phyloP scores from a whole-genome alignment of 139 green algal species.

The Asterochloris erici region DNA sequence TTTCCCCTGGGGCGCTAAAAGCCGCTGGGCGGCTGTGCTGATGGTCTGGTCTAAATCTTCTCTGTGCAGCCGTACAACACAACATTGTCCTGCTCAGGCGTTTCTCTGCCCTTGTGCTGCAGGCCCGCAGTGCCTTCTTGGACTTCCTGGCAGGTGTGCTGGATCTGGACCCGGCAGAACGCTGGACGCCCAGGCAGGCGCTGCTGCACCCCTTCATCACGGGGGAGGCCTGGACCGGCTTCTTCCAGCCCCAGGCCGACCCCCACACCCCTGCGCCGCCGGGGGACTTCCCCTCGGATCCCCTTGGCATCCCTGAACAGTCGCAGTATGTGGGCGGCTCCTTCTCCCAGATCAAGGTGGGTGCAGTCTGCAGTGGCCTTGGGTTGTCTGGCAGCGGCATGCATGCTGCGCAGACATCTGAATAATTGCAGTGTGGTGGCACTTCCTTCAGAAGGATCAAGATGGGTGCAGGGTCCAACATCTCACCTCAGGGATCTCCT shows the following conservation, averaged over 20 bases:
- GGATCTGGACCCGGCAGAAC: constrained; percentile 67
- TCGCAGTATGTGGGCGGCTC: background rate
- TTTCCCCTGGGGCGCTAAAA: too few species aligned
- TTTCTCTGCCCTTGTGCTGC: too few species aligned
- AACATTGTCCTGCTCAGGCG: too few species aligned
- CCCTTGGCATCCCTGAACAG: background rate
- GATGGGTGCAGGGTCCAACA: too few species aligned
- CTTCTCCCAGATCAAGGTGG: constrained; percentile 12
- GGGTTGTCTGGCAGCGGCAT: background rate
- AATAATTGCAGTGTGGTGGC: background rate
- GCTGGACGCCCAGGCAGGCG: constrained; percentile 66
- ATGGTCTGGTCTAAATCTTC: too few species aligned
- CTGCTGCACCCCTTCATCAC: constrained; percentile 87
- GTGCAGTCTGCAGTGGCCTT: background rate
- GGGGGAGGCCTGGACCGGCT: constrained; percentile 34
- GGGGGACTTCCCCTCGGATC: background rate
- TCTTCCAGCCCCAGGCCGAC: constrained; percentile 65
- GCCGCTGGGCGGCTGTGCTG: too few species aligned
- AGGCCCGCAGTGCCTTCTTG: constrained; percentile 63
- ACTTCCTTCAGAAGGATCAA: background rate
- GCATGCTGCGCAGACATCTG: background rate
- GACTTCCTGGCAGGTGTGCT: constrained; percentile 74
- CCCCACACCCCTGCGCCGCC: background rate
- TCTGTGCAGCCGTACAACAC: too few species aligned
- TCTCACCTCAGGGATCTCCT: too few species aligned